Evolutionary conservation across 2,329 filamentous ascomycete species (phyloP).

Genomic region (Diaporthe caulivora): DNA sequence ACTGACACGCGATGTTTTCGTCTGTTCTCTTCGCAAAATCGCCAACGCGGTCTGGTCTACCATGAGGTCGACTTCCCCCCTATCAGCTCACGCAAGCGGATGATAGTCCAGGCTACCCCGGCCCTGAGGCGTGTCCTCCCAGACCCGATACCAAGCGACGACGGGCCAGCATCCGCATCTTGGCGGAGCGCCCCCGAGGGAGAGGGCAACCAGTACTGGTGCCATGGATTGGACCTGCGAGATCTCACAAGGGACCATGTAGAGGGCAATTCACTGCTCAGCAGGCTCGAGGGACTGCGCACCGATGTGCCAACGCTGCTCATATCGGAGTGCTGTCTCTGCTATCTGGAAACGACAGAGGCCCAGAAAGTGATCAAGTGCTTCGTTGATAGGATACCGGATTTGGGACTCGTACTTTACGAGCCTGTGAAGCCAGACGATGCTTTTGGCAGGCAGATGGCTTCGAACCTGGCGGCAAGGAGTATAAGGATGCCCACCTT

Average conservation of each 20-base stretch:
- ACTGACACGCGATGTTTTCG: conserved; percentile 92
- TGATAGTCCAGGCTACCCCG: conserved; percentile 61
- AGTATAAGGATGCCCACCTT: conserved; percentile 89
- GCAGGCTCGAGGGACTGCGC: conserved; percentile 47
- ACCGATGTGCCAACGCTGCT: conserved; percentile 80
- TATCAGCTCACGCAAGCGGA: conserved; percentile 77
- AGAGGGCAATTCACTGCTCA: conserved; percentile 40
- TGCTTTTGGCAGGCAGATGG: conserved; percentile 92
- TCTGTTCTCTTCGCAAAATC: conserved; percentile 64
- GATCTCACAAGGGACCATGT: conserved; percentile 56
- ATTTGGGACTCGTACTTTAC: conserved; percentile 79
- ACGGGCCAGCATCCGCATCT: conserved; percentile 43
- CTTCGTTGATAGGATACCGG: conserved; percentile 67
- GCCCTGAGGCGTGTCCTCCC: conserved; percentile 55
- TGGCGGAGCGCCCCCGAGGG: conserved; percentile 58
- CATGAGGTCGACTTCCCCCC: conserved; percentile 92
- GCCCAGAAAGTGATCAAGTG: conserved; percentile 74
- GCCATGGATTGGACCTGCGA: conserved; percentile 79
- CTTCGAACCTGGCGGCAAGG: conserved; percentile 85
- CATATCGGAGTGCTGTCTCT: conserved; percentile 94
- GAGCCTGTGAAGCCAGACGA: conserved; percentile 89
- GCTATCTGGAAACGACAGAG: conserved; percentile 80
- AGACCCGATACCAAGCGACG: conserved; percentile 42
- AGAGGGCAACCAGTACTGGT: conserved; percentile 60
- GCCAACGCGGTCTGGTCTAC: conserved; percentile 70